These are phyloP conservation scores for Durio zibethinus DNA, from an alignment of 345 rosid species.

Conservation along the genomic window DNA sequence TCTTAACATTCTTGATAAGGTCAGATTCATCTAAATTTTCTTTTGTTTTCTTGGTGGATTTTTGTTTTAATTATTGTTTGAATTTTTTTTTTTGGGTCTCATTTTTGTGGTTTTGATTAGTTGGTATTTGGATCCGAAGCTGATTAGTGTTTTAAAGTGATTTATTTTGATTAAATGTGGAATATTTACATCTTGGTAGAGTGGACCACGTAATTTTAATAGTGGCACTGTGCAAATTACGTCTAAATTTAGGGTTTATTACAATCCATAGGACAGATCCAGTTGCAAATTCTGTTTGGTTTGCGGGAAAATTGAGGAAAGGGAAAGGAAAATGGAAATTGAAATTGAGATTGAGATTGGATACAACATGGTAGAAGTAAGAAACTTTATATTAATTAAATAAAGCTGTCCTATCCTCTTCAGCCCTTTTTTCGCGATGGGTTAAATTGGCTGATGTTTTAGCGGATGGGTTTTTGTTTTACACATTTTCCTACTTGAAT, in stretches of 20 bases:
- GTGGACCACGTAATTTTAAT: constrained; percentile 3
- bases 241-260: constrained; percentile 10
- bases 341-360: background rate
- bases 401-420: background rate
- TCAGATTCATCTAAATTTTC: constrained; percentile 19
- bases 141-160: background rate
- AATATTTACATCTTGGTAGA: constrained; percentile 11
- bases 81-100: background rate
- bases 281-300: background rate
- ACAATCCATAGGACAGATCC: constrained; percentile 15
- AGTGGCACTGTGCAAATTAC: background rate
- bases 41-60: background rate
- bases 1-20: constrained; percentile 26
- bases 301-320: background rate
- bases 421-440: background rate
- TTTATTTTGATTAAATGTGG: constrained; percentile 1
- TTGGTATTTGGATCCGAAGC: constrained; percentile 31
- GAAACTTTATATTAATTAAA: background rate
- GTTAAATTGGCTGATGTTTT: background rate
- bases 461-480: background rate
- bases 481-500: background rate
- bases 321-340: no score
- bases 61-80: background rate
- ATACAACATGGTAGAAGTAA: background rate
- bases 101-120: constrained; percentile 6